Percentiles rank a stretch among this genome's conserved stretches.
phyloP scores from a whole-genome alignment of 2,329 filamentous ascomycete species.

The Fusarium foetens region DNA sequence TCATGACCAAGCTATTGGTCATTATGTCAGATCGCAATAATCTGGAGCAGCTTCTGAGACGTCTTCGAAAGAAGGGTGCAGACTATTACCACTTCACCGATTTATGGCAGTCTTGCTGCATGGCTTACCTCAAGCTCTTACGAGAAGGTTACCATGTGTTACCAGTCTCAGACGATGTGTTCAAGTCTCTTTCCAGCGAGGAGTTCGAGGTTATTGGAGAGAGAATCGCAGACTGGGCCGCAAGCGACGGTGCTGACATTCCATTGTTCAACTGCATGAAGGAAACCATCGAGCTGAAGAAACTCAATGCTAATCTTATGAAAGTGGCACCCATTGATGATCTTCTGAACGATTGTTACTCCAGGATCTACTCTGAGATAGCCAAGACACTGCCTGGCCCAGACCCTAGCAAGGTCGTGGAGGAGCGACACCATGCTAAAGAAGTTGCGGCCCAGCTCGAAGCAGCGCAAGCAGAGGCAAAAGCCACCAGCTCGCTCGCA shows the following conservation, averaged over 20 bases:
- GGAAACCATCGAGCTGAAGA: slow-evolving; percentile 68
- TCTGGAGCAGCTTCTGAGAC: slow-evolving; percentile 80
- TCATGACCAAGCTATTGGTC: slow-evolving; percentile 79
- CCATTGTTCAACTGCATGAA: slow-evolving; percentile 64
- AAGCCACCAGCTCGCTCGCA: slow-evolving; percentile 52
- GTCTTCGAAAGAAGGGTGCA: slow-evolving; percentile 82
- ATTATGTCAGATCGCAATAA: slow-evolving; percentile 79
- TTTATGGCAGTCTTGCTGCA: slow-evolving; percentile 67
- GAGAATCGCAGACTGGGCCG: slow-evolving; percentile 66
- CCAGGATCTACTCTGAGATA: slow-evolving; percentile 76
- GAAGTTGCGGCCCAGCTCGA: slow-evolving; percentile 54
- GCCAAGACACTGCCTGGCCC: slow-evolving; percentile 66
- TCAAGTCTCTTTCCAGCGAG: slow-evolving; percentile 63
- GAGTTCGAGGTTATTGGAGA: slow-evolving; percentile 68
- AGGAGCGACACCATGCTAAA: slow-evolving; percentile 56
- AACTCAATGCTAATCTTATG: slow-evolving; percentile 87
- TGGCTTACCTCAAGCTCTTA: slow-evolving; percentile 64
- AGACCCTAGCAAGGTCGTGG: slow-evolving; percentile 59
- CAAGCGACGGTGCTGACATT: slow-evolving; percentile 51
- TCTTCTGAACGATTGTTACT: slow-evolving; percentile 91
- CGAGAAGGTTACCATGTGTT: slow-evolving; percentile 60
- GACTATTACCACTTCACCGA: slow-evolving; percentile 75
- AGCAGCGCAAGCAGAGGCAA: slow-evolving; percentile 48
- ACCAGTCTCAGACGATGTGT: slow-evolving; percentile 62
- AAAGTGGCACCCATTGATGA: slow-evolving; percentile 90